Evolutionary conservation across 2,329 filamentous ascomycete species (phyloP).

Genomic region (Microcera coccophila): DNA sequence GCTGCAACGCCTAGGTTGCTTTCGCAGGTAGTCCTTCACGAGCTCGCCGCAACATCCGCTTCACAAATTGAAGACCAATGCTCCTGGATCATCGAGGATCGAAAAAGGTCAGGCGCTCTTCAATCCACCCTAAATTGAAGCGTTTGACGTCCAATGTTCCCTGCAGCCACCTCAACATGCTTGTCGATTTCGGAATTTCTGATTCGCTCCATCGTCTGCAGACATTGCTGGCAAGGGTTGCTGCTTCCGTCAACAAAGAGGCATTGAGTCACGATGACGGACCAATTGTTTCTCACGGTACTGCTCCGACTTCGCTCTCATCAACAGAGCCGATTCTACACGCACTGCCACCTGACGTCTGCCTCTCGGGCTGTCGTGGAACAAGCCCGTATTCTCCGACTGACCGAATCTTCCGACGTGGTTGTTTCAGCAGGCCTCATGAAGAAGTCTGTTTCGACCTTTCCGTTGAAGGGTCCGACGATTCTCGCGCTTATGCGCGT

Average conservation of each 20-base stretch:
- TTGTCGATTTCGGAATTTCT: constrained; percentile 15
- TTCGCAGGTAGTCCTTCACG: too few relatives aligned
- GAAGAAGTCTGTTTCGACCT: constrained; percentile 2
- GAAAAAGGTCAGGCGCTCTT: too few relatives aligned
- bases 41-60: too few relatives aligned
- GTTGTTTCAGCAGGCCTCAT: constrained; percentile 1
- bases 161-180: constrained; percentile 24
- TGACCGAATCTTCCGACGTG: not conserved
- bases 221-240: constrained; percentile 13
- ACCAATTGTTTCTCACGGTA: not conserved
- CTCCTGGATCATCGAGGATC: too few relatives aligned
- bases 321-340: not conserved
- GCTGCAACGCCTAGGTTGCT: too few relatives aligned
- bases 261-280: constrained; percentile 25
- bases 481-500: constrained; percentile 17
- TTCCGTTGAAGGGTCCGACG: constrained; percentile 11
- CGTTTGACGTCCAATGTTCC: too few relatives aligned
- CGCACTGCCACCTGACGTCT: constrained; percentile 12
- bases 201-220: constrained; percentile 14
- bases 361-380: constrained; percentile 1
- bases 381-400: constrained; percentile 3
- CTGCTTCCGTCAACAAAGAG: constrained; percentile 4
- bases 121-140: too few relatives aligned
- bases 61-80: too few relatives aligned
- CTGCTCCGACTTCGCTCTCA: constrained; percentile 2